phyloP scores from a whole-genome alignment of 192 early-diverging fungal species.

The Podila clonocystis region DNA sequence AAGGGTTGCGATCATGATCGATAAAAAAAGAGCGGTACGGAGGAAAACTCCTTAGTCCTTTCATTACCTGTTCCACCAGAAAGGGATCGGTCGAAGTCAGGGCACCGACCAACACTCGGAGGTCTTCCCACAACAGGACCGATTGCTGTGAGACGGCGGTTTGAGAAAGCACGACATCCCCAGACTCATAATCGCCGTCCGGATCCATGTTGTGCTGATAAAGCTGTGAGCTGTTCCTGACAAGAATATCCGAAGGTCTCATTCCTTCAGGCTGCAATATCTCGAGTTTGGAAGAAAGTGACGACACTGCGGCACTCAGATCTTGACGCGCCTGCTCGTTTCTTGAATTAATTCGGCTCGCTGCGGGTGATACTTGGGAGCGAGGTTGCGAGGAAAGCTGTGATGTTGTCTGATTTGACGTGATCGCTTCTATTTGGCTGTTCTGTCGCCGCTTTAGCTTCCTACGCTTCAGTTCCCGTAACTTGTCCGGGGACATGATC shows the following conservation, averaged over 20 bases:
- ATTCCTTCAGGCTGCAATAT: constrained; percentile 21
- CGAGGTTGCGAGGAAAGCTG: background rate
- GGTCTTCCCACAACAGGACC: constrained; percentile 26
- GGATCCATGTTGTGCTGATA: background rate
- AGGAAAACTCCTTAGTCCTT: background rate
- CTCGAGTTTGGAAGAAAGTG: constrained; percentile 20
- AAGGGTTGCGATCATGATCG: background rate
- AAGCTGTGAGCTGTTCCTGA: background rate
- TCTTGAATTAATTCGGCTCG: background rate
- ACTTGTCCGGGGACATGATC: background rate
- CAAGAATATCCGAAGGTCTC: constrained; percentile 22
- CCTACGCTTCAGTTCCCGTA: background rate
- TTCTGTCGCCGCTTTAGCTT: background rate
- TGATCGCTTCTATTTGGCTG: background rate
- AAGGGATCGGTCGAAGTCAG: background rate
- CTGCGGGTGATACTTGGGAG: background rate
- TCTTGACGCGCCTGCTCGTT: background rate
- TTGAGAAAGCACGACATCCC: constrained; percentile 26
- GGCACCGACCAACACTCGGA: constrained; percentile 5
- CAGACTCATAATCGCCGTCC: background rate
- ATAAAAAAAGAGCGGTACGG: background rate
- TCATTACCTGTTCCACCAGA: background rate
- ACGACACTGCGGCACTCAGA: constrained; percentile 6
- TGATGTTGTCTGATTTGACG: background rate
- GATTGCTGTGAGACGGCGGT: constrained; percentile 21